Evolutionary conservation across 768 basidiomycete genomes (phyloP), one percentile per base, ranked within the genome.

Genomic region (Butyriboletus loyo): DNA sequence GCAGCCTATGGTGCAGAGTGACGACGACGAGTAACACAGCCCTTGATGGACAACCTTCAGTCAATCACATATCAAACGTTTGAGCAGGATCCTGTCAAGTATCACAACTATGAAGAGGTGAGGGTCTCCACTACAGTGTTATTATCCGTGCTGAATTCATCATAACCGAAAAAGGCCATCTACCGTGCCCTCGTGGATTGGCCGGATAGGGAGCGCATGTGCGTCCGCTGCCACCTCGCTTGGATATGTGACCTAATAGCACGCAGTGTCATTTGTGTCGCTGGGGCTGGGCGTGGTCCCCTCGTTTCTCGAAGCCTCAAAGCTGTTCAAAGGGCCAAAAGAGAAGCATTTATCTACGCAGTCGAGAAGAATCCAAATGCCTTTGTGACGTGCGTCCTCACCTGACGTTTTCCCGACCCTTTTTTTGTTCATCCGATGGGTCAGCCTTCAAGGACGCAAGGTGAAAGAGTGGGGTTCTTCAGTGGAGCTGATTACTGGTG

Each of bases 291-390:
- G 28, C 81, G 97, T 41, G 97, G 97, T 0, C 94, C 95, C 9
- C 78, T 99, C 30, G 91, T 98, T 27, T 83, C 88, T 7, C 85
- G 96, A 21, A 87, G 86, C 65, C 75, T 98, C 44, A 75, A 73
- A 43, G 97, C 96, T 2, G 74, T 93, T 41, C 75, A 83, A 58
- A 79, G 91, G 46, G 74, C 90, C 6, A 70, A 76, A 27, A 78
- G 83, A 24, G 70, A 81, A 21, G 88, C 82, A 1, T 72, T 75
- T 32, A 74, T 99, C 1, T 92, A 92, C 62, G 97, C 89, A 0
- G 83, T 99, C 36, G 97, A 98, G 69, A 98, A 99, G 75, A 98
- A 99, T 66, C 89, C 92, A 3, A 95, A 89, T 66, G 97, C 96
- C 7, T 96, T 82, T 66, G 87, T 97, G 54, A 96, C 95, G 92